phyloP scores from a whole-genome alignment of 75 land plant genomes.

The Larix kaempferi region DNA sequence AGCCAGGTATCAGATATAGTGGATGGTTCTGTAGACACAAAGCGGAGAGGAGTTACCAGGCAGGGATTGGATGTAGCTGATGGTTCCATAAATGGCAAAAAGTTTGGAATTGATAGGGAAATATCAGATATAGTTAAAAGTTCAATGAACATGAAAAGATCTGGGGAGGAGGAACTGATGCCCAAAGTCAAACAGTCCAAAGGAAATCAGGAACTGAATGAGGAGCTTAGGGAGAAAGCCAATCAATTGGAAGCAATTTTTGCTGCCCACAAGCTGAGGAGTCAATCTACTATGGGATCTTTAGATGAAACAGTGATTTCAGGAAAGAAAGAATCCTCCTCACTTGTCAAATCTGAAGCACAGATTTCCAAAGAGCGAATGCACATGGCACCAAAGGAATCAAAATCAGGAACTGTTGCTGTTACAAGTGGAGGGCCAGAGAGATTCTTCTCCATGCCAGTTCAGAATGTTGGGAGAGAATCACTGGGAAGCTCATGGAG shows the following conservation, averaged over 20 bases:
- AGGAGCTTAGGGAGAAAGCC: conserved; percentile 9
- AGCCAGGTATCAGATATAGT: conserved; percentile 6
- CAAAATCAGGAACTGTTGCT: neutral
- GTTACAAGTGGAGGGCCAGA: neutral
- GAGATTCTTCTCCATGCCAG: neutral
- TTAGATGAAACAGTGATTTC: neutral
- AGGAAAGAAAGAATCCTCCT: neutral
- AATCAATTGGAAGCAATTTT: conserved; percentile 9
- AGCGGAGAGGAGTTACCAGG: neutral
- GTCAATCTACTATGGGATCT: conserved; percentile 1
- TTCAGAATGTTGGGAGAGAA: conserved; percentile 1
- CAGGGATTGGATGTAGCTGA: conserved; percentile 2
- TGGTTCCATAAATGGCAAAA: neutral
- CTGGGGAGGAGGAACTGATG: neutral
- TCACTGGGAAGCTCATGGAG: conserved; percentile 6
- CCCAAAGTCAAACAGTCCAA: neutral
- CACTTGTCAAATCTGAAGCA: neutral
- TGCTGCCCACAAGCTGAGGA: conserved; percentile 10
- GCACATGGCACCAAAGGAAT: neutral
- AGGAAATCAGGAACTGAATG: conserved; percentile 1
- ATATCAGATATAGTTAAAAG: neutral
- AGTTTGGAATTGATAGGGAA: neutral
- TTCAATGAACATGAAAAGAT: neutral
- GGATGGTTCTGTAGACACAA: conserved; percentile 3
- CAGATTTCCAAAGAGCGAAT: neutral